Conservation (phyloP, 2,329 filamentous ascomycete species). For the Fonsecaea pugnacius region DNA sequence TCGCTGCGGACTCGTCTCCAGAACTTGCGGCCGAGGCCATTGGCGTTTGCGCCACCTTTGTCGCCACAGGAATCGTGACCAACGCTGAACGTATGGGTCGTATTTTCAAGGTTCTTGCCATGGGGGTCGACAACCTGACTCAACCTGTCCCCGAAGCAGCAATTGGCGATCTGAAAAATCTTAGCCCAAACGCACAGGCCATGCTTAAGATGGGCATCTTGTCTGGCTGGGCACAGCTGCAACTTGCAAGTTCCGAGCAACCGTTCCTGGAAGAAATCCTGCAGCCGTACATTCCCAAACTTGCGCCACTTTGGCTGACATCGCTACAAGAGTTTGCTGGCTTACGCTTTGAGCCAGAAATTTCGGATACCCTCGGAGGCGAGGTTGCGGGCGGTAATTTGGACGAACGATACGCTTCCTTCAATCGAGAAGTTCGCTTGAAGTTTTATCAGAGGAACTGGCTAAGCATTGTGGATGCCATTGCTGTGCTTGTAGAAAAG, state of each 20-base stretch:
- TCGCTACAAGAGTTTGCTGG: slow-evolving; percentile 92
- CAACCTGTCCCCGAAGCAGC: slow-evolving; percentile 33
- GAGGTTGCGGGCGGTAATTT: slow-evolving; percentile 81
- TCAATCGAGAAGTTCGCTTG: slow-evolving; percentile 91
- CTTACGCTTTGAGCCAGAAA: slow-evolving; percentile 93
- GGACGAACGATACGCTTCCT: slow-evolving; percentile 89
- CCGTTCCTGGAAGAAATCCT: slow-evolving; percentile 86
- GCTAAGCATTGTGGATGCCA: slow-evolving; percentile 95
- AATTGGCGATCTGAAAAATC: slow-evolving; percentile 88
- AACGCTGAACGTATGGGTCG: slow-evolving; percentile 98
- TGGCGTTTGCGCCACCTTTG: slow-evolving; percentile 97
- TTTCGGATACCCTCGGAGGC: slow-evolving; percentile 84
- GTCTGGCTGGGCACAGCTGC: slow-evolving; percentile 94
- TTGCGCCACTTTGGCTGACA: slow-evolving; percentile 92
- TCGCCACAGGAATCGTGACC: slow-evolving; percentile 94
- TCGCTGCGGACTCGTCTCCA: slow-evolving; percentile 92
- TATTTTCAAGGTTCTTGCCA: slow-evolving; percentile 90
- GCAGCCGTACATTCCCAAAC: slow-evolving; percentile 82
- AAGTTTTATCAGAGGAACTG: slow-evolving; percentile 97
- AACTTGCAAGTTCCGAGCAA: slow-evolving; percentile 92
- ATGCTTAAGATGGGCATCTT: slow-evolving; percentile 99
- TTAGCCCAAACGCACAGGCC: slow-evolving; percentile 93
- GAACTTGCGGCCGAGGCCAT: slow-evolving; percentile 95
- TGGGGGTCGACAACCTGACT: slow-evolving; percentile 83
- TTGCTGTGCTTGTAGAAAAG: slow-evolving; percentile 94